phyloP scores from a whole-genome alignment of 2,329 filamentous ascomycete species.

The Calonectria leucothoes region DNA sequence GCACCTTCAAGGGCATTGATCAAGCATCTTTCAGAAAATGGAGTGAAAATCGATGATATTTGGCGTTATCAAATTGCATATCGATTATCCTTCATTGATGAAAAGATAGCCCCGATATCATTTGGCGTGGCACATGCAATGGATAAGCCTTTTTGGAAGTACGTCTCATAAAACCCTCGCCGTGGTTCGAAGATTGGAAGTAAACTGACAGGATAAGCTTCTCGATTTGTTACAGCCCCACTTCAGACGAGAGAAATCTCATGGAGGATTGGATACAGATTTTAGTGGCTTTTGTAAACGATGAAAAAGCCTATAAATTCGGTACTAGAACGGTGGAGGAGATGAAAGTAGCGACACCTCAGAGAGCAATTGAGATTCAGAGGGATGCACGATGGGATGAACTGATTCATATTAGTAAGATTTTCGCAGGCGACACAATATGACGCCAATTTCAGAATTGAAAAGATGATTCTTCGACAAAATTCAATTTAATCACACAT shows the following conservation, averaged over 20 bases:
- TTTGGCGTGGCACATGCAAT: conserved; percentile 53
- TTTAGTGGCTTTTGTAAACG: conserved; percentile 51
- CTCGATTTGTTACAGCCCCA: conserved; percentile 53
- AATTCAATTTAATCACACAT: background rate
- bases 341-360: conserved; percentile 49
- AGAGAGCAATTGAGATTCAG: conserved; percentile 47
- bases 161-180: conserved; percentile 18
- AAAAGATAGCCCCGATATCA: conserved; percentile 49
- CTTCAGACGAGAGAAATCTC: conserved; percentile 43
- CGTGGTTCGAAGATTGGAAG: background rate
- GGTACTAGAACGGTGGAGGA: conserved; percentile 49
- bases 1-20: conserved; percentile 49
- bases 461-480: background rate
- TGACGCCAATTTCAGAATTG: too few species aligned
- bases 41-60: conserved; percentile 47
- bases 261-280: conserved; percentile 53
- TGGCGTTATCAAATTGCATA: conserved; percentile 58
- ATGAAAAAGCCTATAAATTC: conserved; percentile 43
- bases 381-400: conserved; percentile 50
- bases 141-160: conserved; percentile 58
- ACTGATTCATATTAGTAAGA: conserved; percentile 30
- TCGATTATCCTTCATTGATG: conserved; percentile 54
- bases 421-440: conserved; percentile 1
- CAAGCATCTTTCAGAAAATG: conserved; percentile 45
- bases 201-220: conserved; percentile 39